phyloP scores from a whole-genome alignment of 768 basidiomycete species.

The Psilocybe azurescens region DNA sequence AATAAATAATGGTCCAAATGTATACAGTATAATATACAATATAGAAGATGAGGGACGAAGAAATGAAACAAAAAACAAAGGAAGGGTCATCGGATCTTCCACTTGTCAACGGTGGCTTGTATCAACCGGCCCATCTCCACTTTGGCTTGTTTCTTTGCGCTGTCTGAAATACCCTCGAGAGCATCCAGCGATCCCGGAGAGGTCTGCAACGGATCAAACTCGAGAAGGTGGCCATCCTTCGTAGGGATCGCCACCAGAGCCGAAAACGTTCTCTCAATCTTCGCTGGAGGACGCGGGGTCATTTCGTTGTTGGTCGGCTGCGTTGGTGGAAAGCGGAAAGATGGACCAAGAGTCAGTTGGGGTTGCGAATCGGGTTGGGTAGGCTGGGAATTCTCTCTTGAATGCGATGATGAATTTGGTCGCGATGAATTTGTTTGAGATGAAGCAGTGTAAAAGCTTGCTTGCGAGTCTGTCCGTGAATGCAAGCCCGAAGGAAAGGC shows the following conservation, averaged over 20 bases:
- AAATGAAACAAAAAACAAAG: constrained; percentile 5
- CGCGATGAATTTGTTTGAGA: constrained; percentile 30
- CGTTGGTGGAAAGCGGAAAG: constrained; percentile 33
- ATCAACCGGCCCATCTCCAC: constrained; percentile 77
- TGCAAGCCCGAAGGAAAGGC: constrained; percentile 38
- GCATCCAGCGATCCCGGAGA: constrained; percentile 75
- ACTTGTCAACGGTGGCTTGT: constrained; percentile 75
- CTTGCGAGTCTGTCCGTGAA: constrained; percentile 58
- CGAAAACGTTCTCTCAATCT: constrained; percentile 45
- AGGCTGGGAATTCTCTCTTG: constrained; percentile 48
- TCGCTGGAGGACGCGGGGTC: constrained; percentile 39
- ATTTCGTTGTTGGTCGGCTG: constrained; percentile 30
- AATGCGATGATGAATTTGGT: constrained; percentile 43
- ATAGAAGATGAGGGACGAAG: background rate
- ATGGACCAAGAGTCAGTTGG: constrained; percentile 21
- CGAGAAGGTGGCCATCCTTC: constrained; percentile 79
- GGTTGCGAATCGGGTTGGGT: constrained; percentile 21
- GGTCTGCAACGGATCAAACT: constrained; percentile 83
- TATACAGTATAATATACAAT: background rate
- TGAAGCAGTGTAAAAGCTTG: constrained; percentile 45
- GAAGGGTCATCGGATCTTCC: constrained; percentile 56
- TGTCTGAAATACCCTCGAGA: constrained; percentile 78
- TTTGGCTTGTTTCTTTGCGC: constrained; percentile 83
- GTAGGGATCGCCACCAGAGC: constrained; percentile 81
- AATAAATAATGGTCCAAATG: constrained; percentile 16